Percentiles rank a stretch among this genome's conserved stretches.
Evolutionary conservation across 2,329 filamentous ascomycete genomes (phyloP).

Genomic region (Parafenestella ontariensis): DNA sequence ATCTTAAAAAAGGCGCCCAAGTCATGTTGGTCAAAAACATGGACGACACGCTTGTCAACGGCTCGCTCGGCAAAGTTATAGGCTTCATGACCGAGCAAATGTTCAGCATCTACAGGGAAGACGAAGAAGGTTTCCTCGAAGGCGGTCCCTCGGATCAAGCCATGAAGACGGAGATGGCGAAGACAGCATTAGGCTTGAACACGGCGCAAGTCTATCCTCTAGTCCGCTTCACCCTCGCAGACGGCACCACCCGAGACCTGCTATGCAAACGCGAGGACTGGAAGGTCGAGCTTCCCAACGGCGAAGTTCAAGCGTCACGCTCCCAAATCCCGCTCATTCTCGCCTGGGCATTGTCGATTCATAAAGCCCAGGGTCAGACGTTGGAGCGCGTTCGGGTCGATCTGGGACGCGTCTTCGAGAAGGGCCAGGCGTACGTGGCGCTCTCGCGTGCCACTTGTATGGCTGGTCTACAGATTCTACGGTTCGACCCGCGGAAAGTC

Average conservation of each 20-base stretch:
- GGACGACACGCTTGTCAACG: slow-evolving; percentile 92
- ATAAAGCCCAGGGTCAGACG: slow-evolving; percentile 97
- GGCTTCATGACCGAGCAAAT: slow-evolving; percentile 76
- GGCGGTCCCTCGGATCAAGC: slow-evolving; percentile 52
- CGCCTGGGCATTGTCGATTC: slow-evolving; percentile 95
- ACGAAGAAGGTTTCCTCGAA: slow-evolving; percentile 64
- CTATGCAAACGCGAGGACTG: slow-evolving; percentile 88
- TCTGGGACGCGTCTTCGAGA: slow-evolving; percentile 90
- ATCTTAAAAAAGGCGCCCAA: slow-evolving; percentile 89
- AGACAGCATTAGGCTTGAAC: slow-evolving; percentile 55
- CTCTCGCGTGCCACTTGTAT: slow-evolving; percentile 91
- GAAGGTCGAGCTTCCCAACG: slow-evolving; percentile 97
- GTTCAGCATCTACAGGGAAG: slow-evolving; percentile 64
- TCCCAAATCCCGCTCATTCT: slow-evolving; percentile 81
- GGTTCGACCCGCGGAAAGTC: slow-evolving; percentile 89
- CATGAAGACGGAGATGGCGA: slow-evolving; percentile 56
- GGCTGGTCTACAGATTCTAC: slow-evolving; percentile 82
- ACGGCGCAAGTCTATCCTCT: slow-evolving; percentile 74
- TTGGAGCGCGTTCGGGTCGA: slow-evolving; percentile 94
- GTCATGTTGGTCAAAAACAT: slow-evolving; percentile 99
- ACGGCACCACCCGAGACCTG: slow-evolving; percentile 77
- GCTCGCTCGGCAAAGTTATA: slow-evolving; percentile 85
- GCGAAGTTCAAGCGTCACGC: slow-evolving; percentile 89
- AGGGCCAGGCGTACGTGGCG: slow-evolving; percentile 96
- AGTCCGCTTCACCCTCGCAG: slow-evolving; percentile 81